Percentiles rank a stretch among this genome's conserved stretches.
phyloP scores from a whole-genome alignment of 1,139 yeast species.

The Debaryomycetaceae sp. region DNA sequence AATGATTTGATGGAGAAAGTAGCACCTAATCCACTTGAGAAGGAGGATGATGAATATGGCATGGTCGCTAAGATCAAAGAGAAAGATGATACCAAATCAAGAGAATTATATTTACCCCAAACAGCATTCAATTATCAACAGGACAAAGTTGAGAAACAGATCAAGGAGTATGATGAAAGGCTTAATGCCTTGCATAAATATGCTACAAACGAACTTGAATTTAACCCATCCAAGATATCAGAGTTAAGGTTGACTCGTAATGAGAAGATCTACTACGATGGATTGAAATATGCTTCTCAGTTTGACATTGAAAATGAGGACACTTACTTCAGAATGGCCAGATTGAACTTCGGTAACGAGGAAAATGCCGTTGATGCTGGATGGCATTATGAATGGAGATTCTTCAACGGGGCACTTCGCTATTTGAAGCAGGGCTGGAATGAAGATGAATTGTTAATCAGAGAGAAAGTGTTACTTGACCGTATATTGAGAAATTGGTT shows the following conservation, averaged over 20 bases:
- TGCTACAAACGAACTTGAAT: slow-evolving; percentile 18
- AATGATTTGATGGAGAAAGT: slow-evolving; percentile 12
- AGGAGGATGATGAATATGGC: slow-evolving; percentile 18
- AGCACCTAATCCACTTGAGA: slow-evolving; percentile 13
- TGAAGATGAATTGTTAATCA: slow-evolving; percentile 12
- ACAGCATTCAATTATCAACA: slow-evolving; percentile 15
- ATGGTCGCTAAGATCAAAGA: slow-evolving; percentile 19
- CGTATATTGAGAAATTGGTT: slow-evolving; percentile 28
- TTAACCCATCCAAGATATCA: slow-evolving; percentile 14
- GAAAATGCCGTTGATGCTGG: slow-evolving; percentile 21
- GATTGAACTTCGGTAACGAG: slow-evolving; percentile 10
- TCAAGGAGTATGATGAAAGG: slow-evolving; percentile 10
- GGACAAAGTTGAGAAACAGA: slow-evolving; percentile 11
- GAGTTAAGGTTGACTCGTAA: slow-evolving; percentile 9
- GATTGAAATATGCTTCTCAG: slow-evolving; percentile 11
- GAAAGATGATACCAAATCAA: slow-evolving; percentile 9
- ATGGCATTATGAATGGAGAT: slow-evolving; percentile 26
- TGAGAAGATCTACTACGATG: slow-evolving; percentile 13
- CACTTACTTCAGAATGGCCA: slow-evolving; percentile 23
- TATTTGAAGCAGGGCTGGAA: slow-evolving; percentile 18
- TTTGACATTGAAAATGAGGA: slow-evolving; percentile 13
- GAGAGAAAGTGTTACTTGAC: slow-evolving; percentile 17
- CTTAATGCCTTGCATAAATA: slow-evolving; percentile 8
- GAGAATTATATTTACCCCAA: slow-evolving; percentile 11
- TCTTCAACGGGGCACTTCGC: slow-evolving; percentile 20